A percentile compares a stretch with the other conserved stretches of the same genome.
Conservation (phyloP, 1,139 yeast species). For the Nakaseomyces kungkrabaensis region DNA sequence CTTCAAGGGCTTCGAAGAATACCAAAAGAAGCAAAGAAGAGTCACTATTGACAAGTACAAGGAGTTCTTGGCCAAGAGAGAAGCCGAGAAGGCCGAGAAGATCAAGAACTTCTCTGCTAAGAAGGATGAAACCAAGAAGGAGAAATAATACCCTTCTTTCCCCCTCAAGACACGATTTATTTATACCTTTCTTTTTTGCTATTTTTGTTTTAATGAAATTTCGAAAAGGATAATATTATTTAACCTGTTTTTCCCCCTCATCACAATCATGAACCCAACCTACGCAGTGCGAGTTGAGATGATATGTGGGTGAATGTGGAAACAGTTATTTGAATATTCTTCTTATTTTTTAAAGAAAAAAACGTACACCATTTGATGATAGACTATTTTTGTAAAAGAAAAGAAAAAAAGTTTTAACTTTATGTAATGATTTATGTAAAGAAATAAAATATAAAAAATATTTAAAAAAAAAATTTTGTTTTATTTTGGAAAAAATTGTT, state of each 20-base stretch:
- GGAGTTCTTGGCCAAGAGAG: slow-evolving; percentile 44
- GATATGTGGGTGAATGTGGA: too few relatives aligned
- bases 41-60: slow-evolving; percentile 53
- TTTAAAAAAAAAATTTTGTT: too few relatives aligned
- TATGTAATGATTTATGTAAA: not conserved
- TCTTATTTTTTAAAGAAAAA: too few relatives aligned
- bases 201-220: not conserved
- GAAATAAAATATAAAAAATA: too few relatives aligned
- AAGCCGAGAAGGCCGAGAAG: slow-evolving; percentile 17
- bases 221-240: too few relatives aligned
- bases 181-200: not conserved
- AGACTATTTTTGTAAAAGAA: not conserved
- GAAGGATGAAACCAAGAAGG: slow-evolving; percentile 7
- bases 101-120: slow-evolving; percentile 2
- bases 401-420: not conserved
- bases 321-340: too few relatives aligned
- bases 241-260: too few relatives aligned
- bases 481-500: too few relatives aligned
- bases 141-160: slow-evolving; percentile 3
- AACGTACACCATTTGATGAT: not conserved
- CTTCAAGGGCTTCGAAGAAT: slow-evolving; percentile 55
- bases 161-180: not conserved
- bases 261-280: too few relatives aligned
- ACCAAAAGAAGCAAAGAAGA: slow-evolving; percentile 45
- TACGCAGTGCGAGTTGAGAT: too few relatives aligned